Base-by-base conservation (phyloP, 1,284 basidiomycete species). In the Cryptococcus wingfieldii region DNA sequence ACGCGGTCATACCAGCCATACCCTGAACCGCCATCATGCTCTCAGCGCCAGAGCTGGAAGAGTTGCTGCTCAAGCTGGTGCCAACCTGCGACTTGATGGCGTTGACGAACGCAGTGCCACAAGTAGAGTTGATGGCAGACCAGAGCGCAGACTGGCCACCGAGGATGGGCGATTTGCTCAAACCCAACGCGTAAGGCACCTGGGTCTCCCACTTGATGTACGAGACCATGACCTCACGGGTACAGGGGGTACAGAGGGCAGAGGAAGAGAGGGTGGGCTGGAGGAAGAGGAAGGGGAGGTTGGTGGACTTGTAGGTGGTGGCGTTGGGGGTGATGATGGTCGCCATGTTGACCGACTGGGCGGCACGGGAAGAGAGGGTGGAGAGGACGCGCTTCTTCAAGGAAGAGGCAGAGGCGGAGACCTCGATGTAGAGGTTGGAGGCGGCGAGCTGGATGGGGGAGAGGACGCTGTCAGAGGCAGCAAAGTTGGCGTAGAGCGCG, bases 201-300 rank as follows among this genome's bases (percentile, higher is more conserved):
- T 76, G 72, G 47, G 83, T 82, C 78, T 92, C 87, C 76, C 83
- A 93, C 59, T 78, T 76, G 75, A 90, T 85, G 81, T 88, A 96
- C 8, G 84, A 63, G 6, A 83, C 82, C 63, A 95, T 70, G 71
- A 91, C 78, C 63, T 82, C 82, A 70, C 86, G 84, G 16, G 89
- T 85, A 84, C 92, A 96, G 5, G 85, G 68, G 2, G 82, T 86
- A 84, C 92, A 96, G 54, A 94, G 84, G 39, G 77, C 55, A 42
- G 74, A 67, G 37, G 79, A 75, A 48, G 80, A 39, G 71, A 83
- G 79, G 62, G 69, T 63, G 45, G 86, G 78, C 53, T 80, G 73
- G 67, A 89, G 82, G 84, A 88, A 85, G 64, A 95, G 79, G 87
- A 90, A 94, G 42, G 84, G 79, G 51, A 94, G 76, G 79, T 88